phyloP scores from a whole-genome alignment of 2,329 filamentous ascomycete species.

The Ophiocordyceps polyrhachis-furcata region DNA sequence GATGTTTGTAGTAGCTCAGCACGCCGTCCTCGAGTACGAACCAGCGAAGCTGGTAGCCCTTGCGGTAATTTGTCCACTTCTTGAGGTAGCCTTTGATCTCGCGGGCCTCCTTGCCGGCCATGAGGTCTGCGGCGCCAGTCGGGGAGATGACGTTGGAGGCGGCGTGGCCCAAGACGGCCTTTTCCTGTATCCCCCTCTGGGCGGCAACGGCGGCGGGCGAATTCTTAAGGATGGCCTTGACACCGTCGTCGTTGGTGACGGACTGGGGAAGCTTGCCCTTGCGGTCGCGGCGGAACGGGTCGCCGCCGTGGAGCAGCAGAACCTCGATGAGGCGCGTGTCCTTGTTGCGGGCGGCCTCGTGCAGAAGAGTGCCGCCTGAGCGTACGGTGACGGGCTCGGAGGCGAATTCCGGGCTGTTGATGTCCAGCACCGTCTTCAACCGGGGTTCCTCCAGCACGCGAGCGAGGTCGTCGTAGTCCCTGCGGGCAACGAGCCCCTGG shows the following conservation, averaged over 20 bases:
- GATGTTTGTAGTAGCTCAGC: slow-evolving; percentile 96
- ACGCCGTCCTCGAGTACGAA: slow-evolving; percentile 97
- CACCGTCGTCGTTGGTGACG: slow-evolving; percentile 86
- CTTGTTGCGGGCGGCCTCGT: slow-evolving; percentile 79
- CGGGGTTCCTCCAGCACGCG: slow-evolving; percentile 67
- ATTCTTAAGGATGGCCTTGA: slow-evolving; percentile 73
- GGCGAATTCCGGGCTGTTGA: slow-evolving; percentile 78
- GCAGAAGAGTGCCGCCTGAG: slow-evolving; percentile 76
- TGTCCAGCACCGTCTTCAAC: slow-evolving; percentile 72
- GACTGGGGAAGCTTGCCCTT: slow-evolving; percentile 93
- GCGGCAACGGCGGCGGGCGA: slow-evolving; percentile 89
- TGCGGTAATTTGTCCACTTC: slow-evolving; percentile 99
- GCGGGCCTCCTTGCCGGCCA: slow-evolving; percentile 67
- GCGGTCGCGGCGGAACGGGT: slow-evolving; percentile 86
- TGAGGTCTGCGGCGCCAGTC: slow-evolving; percentile 35
- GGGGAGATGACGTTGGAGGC: slow-evolving; percentile 35
- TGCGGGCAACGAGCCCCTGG: slow-evolving; percentile 53
- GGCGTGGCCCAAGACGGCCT: slow-evolving; percentile 71
- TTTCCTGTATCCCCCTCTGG: slow-evolving; percentile 90
- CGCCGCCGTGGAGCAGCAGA: slow-evolving; percentile 79
- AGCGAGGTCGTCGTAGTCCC: slow-evolving; percentile 62
- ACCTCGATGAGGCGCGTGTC: slow-evolving; percentile 80
- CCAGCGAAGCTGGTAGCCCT: slow-evolving; percentile 91
- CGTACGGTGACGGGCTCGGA: slow-evolving; percentile 63
- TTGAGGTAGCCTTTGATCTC: slow-evolving; percentile 99